phyloP scores from a whole-genome alignment of 2,329 filamentous ascomycete species.

The Aspergillus sp. region DNA sequence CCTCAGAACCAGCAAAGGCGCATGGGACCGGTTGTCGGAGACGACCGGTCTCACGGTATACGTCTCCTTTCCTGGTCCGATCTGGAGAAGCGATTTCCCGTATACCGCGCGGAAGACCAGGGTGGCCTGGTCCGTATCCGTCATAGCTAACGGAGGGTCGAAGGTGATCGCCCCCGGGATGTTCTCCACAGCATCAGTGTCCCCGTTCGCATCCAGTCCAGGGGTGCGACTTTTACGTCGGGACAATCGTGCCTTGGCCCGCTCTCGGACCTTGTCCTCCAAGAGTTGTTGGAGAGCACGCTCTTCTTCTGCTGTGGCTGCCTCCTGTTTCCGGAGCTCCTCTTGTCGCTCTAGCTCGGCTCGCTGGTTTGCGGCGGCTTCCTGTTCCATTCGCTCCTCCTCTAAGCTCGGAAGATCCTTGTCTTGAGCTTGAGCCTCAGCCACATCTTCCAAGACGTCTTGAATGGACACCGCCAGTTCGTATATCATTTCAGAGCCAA shows the following conservation, averaged over 20 bases:
- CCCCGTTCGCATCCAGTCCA: slow-evolving; percentile 33
- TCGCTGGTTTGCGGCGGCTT: slow-evolving; percentile 65
- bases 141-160: slow-evolving; percentile 54
- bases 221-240: slow-evolving; percentile 43
- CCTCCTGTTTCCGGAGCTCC: slow-evolving; percentile 46
- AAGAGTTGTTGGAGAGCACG: slow-evolving; percentile 42
- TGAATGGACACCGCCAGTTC: slow-evolving; percentile 62
- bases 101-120: slow-evolving; percentile 71
- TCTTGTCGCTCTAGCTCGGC: slow-evolving; percentile 55
- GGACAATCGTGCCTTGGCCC: slow-evolving; percentile 41
- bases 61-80: slow-evolving; percentile 64
- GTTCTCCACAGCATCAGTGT: slow-evolving; percentile 34
- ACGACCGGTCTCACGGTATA: slow-evolving; percentile 71
- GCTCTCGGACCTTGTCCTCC: slow-evolving; percentile 43
- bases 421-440: slow-evolving; percentile 72
- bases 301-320: slow-evolving; percentile 45
- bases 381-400: slow-evolving; percentile 82
- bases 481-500: slow-evolving; percentile 67
- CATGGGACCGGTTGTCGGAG: slow-evolving; percentile 56
- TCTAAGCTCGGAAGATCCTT: slow-evolving; percentile 81
- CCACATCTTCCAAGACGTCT: slow-evolving; percentile 82
- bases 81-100: slow-evolving; percentile 66
- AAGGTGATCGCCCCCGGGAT: slow-evolving; percentile 44
- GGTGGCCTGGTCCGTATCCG: slow-evolving; percentile 64
- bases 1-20: slow-evolving; percentile 71